Base-by-base conservation (phyloP, 2,329 filamentous ascomycete genomes). In the Rosellinia necatrix region DNA sequence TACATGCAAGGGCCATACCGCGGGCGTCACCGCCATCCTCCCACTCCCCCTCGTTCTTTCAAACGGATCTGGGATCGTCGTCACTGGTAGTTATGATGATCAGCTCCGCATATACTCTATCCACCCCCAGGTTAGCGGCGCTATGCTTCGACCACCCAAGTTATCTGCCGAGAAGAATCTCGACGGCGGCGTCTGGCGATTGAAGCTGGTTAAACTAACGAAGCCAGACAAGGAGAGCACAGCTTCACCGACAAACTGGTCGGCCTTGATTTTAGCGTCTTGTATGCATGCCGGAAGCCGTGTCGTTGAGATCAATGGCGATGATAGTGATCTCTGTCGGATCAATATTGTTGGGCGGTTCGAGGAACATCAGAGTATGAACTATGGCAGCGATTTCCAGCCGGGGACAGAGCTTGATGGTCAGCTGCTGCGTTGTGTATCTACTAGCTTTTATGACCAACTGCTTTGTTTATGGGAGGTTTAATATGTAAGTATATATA, bases 81-180 rank as follows among this genome's bases (percentile, higher is more conserved):
- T 96, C 2, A 97, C 92, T 0, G 94, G 94, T 3, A 96, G 91
- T 68, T 99, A 97, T 68, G 94, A 97, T 66, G 92, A 97, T 65
- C 78, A 81, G 58, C 77, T 97, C 15, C 84, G 93, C 10, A 77
- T 96, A 1, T 81, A 89, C 44, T 71, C 79, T 1, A 74, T 84
- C 9, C 70, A 75, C 22, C 74, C 78, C 9, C 71, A 74, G 2
- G 65, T 75, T 35, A 62, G 66, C 24, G 73, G 74, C 0, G 77
- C 79, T 62, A 70, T 76, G 19, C 63, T 70, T 49, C 73, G 74
- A 46, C 76, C 74, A 41, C 71, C 76, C 1, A 77, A 77, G 27
- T 73, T 87, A 2, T 79, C 92, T 4, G 80, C 84, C 0, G 85
- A 91, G 57, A 65, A 80, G 48, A 79, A 88, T 48, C 79, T 97